Evolutionary conservation across 2,329 filamentous ascomycete genomes (phyloP).

Genomic region (Aureobasidium sp.): DNA sequence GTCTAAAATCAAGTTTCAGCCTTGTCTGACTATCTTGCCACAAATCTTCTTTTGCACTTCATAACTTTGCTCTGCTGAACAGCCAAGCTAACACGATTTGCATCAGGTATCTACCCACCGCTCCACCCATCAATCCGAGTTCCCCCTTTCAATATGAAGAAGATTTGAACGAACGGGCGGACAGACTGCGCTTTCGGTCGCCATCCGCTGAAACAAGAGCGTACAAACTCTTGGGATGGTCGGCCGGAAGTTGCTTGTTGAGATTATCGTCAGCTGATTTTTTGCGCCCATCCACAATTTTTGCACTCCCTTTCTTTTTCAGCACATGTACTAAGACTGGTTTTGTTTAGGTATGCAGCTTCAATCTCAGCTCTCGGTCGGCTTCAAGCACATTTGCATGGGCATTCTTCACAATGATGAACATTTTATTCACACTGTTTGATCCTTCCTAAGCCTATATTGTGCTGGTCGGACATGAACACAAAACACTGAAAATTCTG

Average conservation of each 20-base stretch:
- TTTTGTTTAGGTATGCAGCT: constrained; percentile 17
- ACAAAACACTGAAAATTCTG: constrained; percentile 57
- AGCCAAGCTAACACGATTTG: constrained; percentile 12
- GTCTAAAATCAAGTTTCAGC: constrained; percentile 55
- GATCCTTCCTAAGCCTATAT: constrained; percentile 44
- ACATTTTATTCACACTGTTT: constrained; percentile 62
- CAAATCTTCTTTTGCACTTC: background rate
- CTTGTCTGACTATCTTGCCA: constrained; percentile 48
- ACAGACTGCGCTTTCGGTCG: constrained; percentile 50
- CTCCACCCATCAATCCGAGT: background rate
- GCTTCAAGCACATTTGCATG: background rate
- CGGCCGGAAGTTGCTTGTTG: constrained; percentile 52
- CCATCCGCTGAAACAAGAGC: constrained; percentile 45
- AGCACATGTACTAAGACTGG: constrained; percentile 9
- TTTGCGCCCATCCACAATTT: constrained; percentile 12
- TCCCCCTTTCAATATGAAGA: constrained; percentile 41
- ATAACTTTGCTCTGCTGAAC: background rate
- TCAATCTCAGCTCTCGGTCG: constrained; percentile 13
- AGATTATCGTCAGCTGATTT: constrained; percentile 57
- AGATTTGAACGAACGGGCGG: constrained; percentile 60
- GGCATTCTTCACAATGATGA: constrained; percentile 44
- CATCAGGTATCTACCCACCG: constrained; percentile 12
- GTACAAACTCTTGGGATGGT: constrained; percentile 56
- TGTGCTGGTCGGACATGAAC: constrained; percentile 46
- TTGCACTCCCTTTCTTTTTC: background rate